A percentile compares a stretch with the other conserved stretches of the same genome.
phyloP scores from a whole-genome alignment of 1,284 basidiomycete genomes.

The Marasmius oreades region DNA sequence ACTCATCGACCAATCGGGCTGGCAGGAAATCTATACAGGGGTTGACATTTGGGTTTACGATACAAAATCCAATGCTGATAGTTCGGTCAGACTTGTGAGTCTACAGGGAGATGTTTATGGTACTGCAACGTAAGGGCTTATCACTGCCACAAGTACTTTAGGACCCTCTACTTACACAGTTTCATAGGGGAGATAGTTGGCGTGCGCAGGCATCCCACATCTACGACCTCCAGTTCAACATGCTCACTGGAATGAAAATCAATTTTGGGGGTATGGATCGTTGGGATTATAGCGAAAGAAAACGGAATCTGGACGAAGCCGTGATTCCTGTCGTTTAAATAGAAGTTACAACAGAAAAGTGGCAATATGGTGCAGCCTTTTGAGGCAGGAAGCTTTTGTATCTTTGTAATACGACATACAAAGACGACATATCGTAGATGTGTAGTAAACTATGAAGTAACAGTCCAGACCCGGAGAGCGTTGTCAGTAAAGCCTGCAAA shows the following conservation, averaged over 20 bases:
- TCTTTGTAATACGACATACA: neutral
- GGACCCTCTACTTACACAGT: neutral
- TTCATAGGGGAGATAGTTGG: slow-evolving; percentile 72
- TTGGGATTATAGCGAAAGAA: slow-evolving; percentile 63
- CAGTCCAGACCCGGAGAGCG: slow-evolving; percentile 90
- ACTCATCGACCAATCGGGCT: slow-evolving; percentile 58
- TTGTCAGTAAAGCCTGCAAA: slow-evolving; percentile 96
- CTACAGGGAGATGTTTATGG: slow-evolving; percentile 62
- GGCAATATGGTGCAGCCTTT: neutral
- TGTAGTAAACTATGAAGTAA: slow-evolving; percentile 53
- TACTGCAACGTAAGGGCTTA: slow-evolving; percentile 62
- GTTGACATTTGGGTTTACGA: slow-evolving; percentile 75
- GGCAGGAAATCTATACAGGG: slow-evolving; percentile 73
- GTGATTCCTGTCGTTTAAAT: slow-evolving; percentile 6
- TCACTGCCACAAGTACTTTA: slow-evolving; percentile 2
- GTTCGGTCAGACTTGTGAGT: slow-evolving; percentile 59
- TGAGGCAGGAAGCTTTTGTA: slow-evolving; percentile 5
- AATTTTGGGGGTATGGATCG: slow-evolving; percentile 73
- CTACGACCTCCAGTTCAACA: slow-evolving; percentile 67
- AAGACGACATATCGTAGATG: neutral
- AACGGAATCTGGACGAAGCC: slow-evolving; percentile 55
- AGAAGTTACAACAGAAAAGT: neutral
- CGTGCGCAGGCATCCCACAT: slow-evolving; percentile 65
- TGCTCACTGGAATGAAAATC: slow-evolving; percentile 63
- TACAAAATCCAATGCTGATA: slow-evolving; percentile 56